These are phyloP conservation scores for Onygenales sp. DNA, from an alignment of 2,329 filamentous ascomycete genomes.

Conservation along the genomic window DNA sequence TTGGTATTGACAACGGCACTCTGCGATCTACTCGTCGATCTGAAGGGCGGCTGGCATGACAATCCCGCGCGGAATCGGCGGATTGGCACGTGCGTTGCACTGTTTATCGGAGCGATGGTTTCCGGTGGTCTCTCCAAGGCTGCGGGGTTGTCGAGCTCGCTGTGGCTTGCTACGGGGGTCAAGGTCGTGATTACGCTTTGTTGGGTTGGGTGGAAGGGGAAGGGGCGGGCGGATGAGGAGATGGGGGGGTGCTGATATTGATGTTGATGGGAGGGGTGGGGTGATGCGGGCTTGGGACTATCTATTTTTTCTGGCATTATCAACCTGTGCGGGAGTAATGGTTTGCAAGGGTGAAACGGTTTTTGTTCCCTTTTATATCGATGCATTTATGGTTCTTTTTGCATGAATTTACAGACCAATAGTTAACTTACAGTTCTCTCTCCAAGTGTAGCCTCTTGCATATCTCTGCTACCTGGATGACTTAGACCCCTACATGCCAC, in stretches of 20 bases:
- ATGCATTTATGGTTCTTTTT: too few relatives aligned
- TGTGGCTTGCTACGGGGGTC: slow-evolving; percentile 32
- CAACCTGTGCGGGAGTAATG: too few relatives aligned
- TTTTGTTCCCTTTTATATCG: too few relatives aligned
- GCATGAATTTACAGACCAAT: too few relatives aligned
- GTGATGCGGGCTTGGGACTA: too few relatives aligned
- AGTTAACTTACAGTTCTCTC: too few relatives aligned
- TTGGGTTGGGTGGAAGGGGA: slow-evolving; percentile 28
- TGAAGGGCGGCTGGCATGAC: slow-evolving; percentile 15
- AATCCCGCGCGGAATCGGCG: slow-evolving; percentile 27
- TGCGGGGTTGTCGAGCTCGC: slow-evolving; percentile 24
- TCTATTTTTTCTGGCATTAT: too few relatives aligned
- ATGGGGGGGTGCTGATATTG: neutral
- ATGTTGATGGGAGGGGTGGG: too few relatives aligned
- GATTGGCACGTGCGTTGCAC: slow-evolving; percentile 25
- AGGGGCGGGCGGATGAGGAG: neutral
- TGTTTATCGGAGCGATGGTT: slow-evolving; percentile 33
- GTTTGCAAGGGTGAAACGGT: too few relatives aligned
- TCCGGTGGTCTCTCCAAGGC: slow-evolving; percentile 30
- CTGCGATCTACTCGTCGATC: slow-evolving; percentile 31
- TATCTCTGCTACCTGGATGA: too few relatives aligned
- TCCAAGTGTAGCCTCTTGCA: too few relatives aligned
- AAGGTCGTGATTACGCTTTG: slow-evolving; percentile 25
- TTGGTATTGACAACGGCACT: slow-evolving; percentile 33
- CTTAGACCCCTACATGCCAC: too few relatives aligned